These are phyloP conservation scores for Escallonia herrerae DNA, from an alignment of 129 eudicot genomes.

Conservation along the genomic window DNA sequence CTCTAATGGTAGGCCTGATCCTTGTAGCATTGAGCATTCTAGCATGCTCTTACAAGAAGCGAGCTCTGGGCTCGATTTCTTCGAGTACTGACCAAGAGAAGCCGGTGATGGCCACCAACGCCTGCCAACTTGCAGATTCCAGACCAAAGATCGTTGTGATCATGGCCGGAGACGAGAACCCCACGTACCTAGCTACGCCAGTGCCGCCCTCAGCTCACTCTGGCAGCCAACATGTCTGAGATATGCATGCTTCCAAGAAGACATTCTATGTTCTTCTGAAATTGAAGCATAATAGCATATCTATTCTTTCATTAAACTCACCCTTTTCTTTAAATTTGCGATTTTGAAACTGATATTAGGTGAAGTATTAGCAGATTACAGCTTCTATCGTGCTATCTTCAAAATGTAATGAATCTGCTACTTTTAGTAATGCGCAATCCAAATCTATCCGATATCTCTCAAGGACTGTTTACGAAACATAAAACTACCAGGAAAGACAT, in stretches of 20 bases:
- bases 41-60: conserved; percentile 3
- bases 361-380: no score
- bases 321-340: background rate
- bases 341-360: no score
- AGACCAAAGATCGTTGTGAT: conserved; percentile 24
- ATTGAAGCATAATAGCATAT: background rate
- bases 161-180: conserved; percentile 39
- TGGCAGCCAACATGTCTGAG: background rate
- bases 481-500: no score
- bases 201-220: background rate
- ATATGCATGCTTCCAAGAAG: background rate
- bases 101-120: conserved; percentile 2
- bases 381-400: no score
- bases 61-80: background rate
- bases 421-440: no score
- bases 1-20: conserved; percentile 7
- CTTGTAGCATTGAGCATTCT: conserved; percentile 6
- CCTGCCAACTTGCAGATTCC: background rate
- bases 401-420: no score
- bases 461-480: no score
- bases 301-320: background rate
- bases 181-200: conserved; percentile 20
- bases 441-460: no score
- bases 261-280: background rate
- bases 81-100: conserved; percentile 8